These are phyloP conservation scores for Annulohypoxylon nitens DNA, from an alignment of 495 filamentous ascomycete species.

Conservation along the genomic window DNA sequence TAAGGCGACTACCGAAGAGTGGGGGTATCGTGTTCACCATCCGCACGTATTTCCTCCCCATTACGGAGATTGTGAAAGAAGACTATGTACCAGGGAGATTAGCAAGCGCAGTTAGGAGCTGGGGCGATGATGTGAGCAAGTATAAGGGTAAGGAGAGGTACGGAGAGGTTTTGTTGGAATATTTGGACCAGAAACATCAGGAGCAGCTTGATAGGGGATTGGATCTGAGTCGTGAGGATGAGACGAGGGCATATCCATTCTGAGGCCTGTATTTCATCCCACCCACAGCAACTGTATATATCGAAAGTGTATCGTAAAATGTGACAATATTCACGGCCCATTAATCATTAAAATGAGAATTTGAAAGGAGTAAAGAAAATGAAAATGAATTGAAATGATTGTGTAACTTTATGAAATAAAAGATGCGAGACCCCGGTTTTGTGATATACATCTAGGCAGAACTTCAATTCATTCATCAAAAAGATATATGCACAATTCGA, in stretches of 20 bases:
- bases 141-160: slow-evolving; percentile 91
- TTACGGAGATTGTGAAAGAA: slow-evolving; percentile 75
- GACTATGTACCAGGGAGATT: slow-evolving; percentile 78
- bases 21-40: slow-evolving; percentile 87
- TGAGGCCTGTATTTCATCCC: background rate
- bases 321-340: background rate
- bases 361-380: background rate
- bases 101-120: slow-evolving; percentile 81
- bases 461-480: background rate
- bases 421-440: background rate
- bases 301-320: background rate
- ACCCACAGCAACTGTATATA: background rate
- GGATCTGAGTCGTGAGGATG: slow-evolving; percentile 71
- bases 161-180: slow-evolving; percentile 83
- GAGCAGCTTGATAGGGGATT: slow-evolving; percentile 79
- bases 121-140: slow-evolving; percentile 84
- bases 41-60: slow-evolving; percentile 80
- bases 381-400: background rate
- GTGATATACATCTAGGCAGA: background rate
- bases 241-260: slow-evolving; percentile 58
- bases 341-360: background rate
- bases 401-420: no score
- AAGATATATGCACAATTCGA: slow-evolving; percentile 14
- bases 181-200: slow-evolving; percentile 81
- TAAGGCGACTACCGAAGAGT: slow-evolving; percentile 77